phyloP scores from a whole-genome alignment of 1,284 basidiomycete genomes.

The Boletus albobrunnescens region DNA sequence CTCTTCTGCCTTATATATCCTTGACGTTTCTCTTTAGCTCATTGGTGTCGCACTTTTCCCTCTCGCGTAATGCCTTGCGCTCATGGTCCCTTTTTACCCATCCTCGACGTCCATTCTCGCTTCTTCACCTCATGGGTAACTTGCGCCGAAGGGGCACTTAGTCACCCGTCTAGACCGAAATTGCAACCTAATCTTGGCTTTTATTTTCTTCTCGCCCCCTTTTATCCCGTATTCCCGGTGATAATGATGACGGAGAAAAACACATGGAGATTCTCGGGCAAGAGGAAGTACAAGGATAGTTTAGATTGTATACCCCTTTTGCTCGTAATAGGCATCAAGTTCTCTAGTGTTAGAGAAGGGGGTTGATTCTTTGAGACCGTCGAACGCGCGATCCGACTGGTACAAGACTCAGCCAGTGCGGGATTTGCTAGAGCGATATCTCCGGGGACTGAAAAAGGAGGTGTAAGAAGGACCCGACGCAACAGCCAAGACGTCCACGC shows the following conservation, averaged over 20 bases:
- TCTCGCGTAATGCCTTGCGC: constrained; percentile 24
- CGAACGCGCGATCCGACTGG: too few relatives aligned
- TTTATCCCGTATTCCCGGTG: constrained; percentile 12
- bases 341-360: constrained; percentile 12
- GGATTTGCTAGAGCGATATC: constrained; percentile 22
- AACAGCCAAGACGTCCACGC: too few relatives aligned
- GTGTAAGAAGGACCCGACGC: too few relatives aligned
- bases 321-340: constrained; percentile 21
- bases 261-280: constrained; percentile 17
- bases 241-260: constrained; percentile 14
- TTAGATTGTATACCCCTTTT: constrained; percentile 17
- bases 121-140: constrained; percentile 26
- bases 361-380: constrained; percentile 10
- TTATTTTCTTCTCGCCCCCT: constrained; percentile 12
- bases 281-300: constrained; percentile 17
- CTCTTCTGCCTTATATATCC: constrained; percentile 38
- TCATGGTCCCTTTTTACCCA: constrained; percentile 27
- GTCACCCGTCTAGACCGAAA: constrained; percentile 26
- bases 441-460: constrained; percentile 23
- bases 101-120: constrained; percentile 23
- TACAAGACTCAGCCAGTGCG: too few relatives aligned
- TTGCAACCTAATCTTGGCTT: constrained; percentile 24
- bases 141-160: constrained; percentile 20
- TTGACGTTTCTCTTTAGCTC: constrained; percentile 27
- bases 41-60: constrained; percentile 17